Percentiles rank a stretch among this genome's conserved stretches.
Conservation (phyloP, 805 yeast genomes). For the Lipomyces oligophaga region DNA sequence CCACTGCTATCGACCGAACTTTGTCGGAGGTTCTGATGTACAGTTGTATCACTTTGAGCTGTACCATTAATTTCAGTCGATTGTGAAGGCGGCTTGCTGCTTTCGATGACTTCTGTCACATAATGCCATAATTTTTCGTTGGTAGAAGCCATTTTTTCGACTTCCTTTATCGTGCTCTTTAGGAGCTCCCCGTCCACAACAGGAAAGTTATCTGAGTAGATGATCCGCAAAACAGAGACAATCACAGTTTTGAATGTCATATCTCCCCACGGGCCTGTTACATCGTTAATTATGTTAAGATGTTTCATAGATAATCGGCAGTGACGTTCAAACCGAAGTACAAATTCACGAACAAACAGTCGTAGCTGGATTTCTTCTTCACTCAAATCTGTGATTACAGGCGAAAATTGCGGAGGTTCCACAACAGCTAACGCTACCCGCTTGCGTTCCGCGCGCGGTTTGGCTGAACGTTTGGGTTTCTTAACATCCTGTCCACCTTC, state of each 20-base stretch:
- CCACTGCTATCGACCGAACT: slow-evolving; percentile 4
- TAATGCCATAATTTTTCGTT: slow-evolving; percentile 36
- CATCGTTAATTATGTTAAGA: slow-evolving; percentile 37
- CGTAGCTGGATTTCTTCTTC: slow-evolving; percentile 36
- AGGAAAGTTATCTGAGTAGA: slow-evolving; percentile 36
- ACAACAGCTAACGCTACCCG: slow-evolving; percentile 21
- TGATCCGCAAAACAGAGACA: slow-evolving; percentile 34
- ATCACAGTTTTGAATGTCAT: slow-evolving; percentile 38
- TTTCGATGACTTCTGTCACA: slow-evolving; percentile 29
- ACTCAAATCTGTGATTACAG: slow-evolving; percentile 30
- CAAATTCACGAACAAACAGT: slow-evolving; percentile 38
- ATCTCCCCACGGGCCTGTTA: slow-evolving; percentile 38
- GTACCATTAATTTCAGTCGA: slow-evolving; percentile 1
- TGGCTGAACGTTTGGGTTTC: slow-evolving; percentile 15
- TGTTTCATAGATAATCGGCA: slow-evolving; percentile 38
- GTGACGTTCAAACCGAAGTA: slow-evolving; percentile 40
- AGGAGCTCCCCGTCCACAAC: slow-evolving; percentile 27
- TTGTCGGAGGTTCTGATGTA: too few species aligned
- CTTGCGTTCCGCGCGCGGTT: slow-evolving; percentile 15
- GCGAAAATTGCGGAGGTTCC: slow-evolving; percentile 34
- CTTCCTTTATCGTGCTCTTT: slow-evolving; percentile 32
- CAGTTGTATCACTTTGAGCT: slow-evolving; percentile 1
- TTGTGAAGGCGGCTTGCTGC: background rate
- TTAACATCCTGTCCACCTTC: background rate
- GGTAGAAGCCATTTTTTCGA: slow-evolving; percentile 38